Conservation (phyloP, 805 yeast species). For the Henningerozyma blattae region DNA sequence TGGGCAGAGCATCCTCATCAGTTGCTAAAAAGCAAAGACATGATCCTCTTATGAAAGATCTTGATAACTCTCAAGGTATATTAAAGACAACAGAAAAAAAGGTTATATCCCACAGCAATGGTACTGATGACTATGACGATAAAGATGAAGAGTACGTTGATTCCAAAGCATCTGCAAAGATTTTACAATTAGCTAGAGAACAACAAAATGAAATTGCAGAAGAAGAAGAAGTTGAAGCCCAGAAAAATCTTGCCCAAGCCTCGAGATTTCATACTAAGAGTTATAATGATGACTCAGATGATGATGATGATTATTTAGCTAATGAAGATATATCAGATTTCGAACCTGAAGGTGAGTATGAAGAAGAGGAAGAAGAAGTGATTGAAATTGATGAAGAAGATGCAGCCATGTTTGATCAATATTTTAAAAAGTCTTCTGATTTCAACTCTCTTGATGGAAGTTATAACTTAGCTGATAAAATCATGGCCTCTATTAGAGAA, state of each 20-base stretch:
- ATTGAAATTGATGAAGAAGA: slow-evolving; percentile 69
- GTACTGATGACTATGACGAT: slow-evolving; percentile 28
- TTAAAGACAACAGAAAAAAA: slow-evolving; percentile 34
- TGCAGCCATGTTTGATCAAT: slow-evolving; percentile 71
- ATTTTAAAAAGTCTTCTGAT: slow-evolving; percentile 36
- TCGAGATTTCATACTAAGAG: slow-evolving; percentile 23
- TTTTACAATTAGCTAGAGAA: slow-evolving; percentile 77
- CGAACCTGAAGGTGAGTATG: slow-evolving; percentile 37
- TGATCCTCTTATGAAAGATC: slow-evolving; percentile 68
- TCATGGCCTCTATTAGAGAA: slow-evolving; percentile 79
- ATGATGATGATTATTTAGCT: slow-evolving; percentile 31
- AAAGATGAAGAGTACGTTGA: slow-evolving; percentile 55
- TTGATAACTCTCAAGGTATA: slow-evolving; percentile 63
- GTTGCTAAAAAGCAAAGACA: slow-evolving; percentile 53
- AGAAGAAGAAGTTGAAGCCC: slow-evolving; percentile 37
- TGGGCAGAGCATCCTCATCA: slow-evolving; percentile 55
- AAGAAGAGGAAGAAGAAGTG: slow-evolving; percentile 45
- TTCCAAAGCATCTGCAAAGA: slow-evolving; percentile 71
- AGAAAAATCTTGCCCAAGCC: slow-evolving; percentile 19
- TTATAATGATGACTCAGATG: slow-evolving; percentile 43
- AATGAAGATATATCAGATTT: slow-evolving; percentile 37
- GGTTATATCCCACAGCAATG: slow-evolving; percentile 25
- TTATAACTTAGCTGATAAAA: slow-evolving; percentile 79
- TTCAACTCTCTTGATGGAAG: slow-evolving; percentile 31
- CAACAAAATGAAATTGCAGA: slow-evolving; percentile 85